Evolutionary conservation across 139 green algal species (phyloP).

Genomic region (Volvox reticuliferus): DNA sequence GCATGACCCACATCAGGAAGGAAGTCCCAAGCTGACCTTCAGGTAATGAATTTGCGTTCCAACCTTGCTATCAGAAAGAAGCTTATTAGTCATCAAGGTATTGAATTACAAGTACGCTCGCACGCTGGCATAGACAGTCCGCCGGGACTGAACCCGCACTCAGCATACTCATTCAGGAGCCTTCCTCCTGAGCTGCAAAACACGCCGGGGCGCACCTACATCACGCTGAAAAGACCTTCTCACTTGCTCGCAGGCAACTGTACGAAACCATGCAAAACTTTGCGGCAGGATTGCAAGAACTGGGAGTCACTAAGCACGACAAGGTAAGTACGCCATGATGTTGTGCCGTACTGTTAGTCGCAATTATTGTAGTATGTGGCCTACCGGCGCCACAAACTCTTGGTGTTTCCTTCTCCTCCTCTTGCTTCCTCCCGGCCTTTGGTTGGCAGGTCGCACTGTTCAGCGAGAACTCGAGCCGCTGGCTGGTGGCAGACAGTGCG

Average conservation of each 20-base stretch:
- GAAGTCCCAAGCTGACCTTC: conserved; percentile 55
- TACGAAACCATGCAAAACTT: conserved; percentile 63
- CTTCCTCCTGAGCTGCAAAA: no score
- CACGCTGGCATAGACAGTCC: no score
- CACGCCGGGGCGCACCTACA: no score
- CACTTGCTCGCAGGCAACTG: conserved; percentile 56
- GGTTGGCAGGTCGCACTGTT: conserved; percentile 82
- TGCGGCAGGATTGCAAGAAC: conserved; percentile 65
- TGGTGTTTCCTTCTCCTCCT: no score
- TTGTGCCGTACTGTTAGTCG: no score
- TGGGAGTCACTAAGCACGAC: conserved; percentile 64
- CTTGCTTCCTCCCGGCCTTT: neutral
- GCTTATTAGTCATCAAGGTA: no score
- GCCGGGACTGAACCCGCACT: no score
- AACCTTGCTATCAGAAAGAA: no score
- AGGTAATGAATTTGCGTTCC: conserved; percentile 41
- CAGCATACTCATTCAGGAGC: no score
- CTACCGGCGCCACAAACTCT: no score
- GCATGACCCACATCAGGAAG: conserved; percentile 69
- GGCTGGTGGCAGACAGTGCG: conserved; percentile 92
- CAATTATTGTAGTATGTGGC: no score
- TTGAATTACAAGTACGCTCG: no score
- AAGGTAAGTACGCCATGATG: conserved; percentile 49
- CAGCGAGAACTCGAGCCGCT: conserved; percentile 85
- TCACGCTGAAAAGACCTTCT: neutral